These are phyloP conservation scores for Piper betle DNA, from an alignment of 164 flowering plant genomes.

Conservation along the genomic window DNA sequence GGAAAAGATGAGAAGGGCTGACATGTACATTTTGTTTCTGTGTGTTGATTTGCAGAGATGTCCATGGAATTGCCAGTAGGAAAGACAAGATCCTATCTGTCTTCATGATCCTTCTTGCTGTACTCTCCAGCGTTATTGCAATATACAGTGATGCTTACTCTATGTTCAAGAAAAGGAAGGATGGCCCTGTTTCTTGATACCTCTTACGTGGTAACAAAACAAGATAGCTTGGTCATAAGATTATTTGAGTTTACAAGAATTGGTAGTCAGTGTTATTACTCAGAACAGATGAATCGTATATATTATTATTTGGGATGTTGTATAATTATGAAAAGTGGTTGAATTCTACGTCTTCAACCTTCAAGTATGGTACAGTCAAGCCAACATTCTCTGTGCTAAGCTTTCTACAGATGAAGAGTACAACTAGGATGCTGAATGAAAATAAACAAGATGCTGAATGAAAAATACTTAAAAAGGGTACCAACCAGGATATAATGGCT, in stretches of 20 bases:
- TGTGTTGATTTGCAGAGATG: constrained; percentile 40
- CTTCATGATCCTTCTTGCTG: constrained; percentile 78
- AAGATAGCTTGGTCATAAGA: background rate
- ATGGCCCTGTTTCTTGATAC: constrained; percentile 21
- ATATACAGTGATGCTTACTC: constrained; percentile 83
- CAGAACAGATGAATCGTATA: too few relatives aligned
- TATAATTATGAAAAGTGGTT: too few relatives aligned
- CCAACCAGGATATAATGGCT: too few relatives aligned
- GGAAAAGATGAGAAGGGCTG: too few relatives aligned
- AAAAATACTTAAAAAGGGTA: too few relatives aligned
- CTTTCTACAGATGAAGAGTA: too few relatives aligned
- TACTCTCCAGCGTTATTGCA: constrained; percentile 69
- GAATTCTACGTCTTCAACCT: too few relatives aligned
- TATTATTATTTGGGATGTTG: too few relatives aligned
- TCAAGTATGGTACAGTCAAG: too few relatives aligned
- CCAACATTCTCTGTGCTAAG: too few relatives aligned
- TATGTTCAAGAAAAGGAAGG: constrained; percentile 41
- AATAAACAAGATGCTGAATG: too few relatives aligned
- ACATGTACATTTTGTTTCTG: background rate
- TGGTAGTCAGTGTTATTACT: background rate
- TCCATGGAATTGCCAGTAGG: constrained; percentile 59
- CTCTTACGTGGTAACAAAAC: background rate
- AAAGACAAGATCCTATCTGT: constrained; percentile 56
- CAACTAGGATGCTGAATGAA: too few relatives aligned
- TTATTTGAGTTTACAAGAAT: background rate